A percentile compares a stretch with the other conserved stretches of the same genome.
phyloP scores from a whole-genome alignment of 306 rosid genomes.

The Quercus rubra region DNA sequence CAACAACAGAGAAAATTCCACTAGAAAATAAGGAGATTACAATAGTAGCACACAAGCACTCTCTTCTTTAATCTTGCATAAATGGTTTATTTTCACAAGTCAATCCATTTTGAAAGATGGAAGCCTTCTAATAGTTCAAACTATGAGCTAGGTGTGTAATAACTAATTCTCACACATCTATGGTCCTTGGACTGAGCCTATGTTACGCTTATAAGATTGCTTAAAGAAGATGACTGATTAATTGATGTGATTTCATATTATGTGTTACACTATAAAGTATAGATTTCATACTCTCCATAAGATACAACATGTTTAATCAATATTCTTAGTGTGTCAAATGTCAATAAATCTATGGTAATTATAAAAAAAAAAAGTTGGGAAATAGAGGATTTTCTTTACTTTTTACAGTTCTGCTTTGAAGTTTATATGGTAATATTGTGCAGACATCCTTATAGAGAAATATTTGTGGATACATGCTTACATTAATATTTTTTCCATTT shows the following conservation, averaged over 20 bases:
- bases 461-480: conserved; percentile 7
- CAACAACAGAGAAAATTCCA: too few species aligned
- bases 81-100: too few species aligned
- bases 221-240: neutral
- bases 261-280: neutral
- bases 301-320: neutral
- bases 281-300: neutral
- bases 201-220: neutral
- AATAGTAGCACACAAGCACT: too few species aligned
- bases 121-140: neutral
- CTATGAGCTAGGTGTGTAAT: neutral
- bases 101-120: neutral
- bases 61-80: too few species aligned
- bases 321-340: too few species aligned
- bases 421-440: conserved; percentile 9
- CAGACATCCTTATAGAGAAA: neutral
- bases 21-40: too few species aligned
- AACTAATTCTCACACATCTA: neutral
- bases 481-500: conserved; percentile 4
- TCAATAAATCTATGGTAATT: too few species aligned
- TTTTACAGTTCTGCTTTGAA: neutral
- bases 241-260: neutral
- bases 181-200: neutral
- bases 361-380: neutral
- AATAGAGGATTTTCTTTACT: neutral